Evolutionary conservation across 2,329 filamentous ascomycete species (phyloP), one percentile per base, ranked within the genome.

Genomic region (Aspergillus oerlinghausenensis): DNA sequence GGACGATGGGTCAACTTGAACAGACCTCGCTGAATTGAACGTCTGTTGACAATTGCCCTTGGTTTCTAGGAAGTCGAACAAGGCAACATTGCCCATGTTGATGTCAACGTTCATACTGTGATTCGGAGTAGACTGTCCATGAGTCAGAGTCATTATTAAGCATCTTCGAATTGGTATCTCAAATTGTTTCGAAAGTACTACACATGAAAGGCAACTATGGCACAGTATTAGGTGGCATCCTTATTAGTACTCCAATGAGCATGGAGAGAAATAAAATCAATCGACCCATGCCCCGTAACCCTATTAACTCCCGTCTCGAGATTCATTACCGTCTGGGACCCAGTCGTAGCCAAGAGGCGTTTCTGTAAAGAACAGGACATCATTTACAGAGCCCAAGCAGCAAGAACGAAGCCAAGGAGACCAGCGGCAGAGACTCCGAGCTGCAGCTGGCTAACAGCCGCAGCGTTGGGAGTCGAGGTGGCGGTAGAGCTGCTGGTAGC

Each of bases 341-440:
- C 23, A 14, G 11, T 11, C 32, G 32, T 17, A 38, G 32, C 14
- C 32, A 17, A 6, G 32, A 17, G 32, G 5, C 14, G 32, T 17
- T 5, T 38, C 32, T 17, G 32, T 17, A 38, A 17, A 38, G 32
- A 17, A 7, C 2, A 38, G 5, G 14, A 7, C 14, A 17, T 25
- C 23, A 11, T 55, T 71, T 67, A 76, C 62, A 76, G 68, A 63
- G 69, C 71, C 55, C 73, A 70, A 48, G 71, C 69, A 55, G 71
- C 73, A 51, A 73, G 54, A 14, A 73, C 58, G 49, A 75, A 61
- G 38, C 73, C 73, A 17, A 73, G 48, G 25, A 74, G 54, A 45
- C 72, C 69, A 43, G 67, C 71, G 25, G 69, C 65, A 26, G 71
- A 74, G 51, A 65, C 68, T 49, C 71, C 67, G 9, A 73, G 55